Conservation (phyloP, 305 asterid species). For the Solanum hybrid region DNA sequence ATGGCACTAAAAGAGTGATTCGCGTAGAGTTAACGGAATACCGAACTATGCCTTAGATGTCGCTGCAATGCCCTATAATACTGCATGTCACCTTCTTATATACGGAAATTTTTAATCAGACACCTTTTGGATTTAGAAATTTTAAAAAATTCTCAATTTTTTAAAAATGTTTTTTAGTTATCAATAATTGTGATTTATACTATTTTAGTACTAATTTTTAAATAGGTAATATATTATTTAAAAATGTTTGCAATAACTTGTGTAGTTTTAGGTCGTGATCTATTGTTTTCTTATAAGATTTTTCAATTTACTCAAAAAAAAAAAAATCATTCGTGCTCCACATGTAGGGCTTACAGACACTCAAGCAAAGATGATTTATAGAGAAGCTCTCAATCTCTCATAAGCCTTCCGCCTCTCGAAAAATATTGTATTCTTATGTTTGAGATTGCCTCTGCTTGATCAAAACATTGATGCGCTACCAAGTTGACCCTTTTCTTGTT, state of each 20-base stretch:
- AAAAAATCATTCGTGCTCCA: not conserved
- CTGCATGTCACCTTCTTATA: not conserved
- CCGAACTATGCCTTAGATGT: constrained; percentile 2
- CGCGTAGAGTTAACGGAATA: not conserved
- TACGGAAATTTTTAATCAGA: not conserved
- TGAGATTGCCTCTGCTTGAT: not conserved
- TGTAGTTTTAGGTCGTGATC: rapidly evolving
- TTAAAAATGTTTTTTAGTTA: not conserved
- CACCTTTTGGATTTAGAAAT: not conserved
- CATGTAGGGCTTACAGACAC: not conserved
- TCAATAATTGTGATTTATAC: not conserved
- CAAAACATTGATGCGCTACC: not conserved
- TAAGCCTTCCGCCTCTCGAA: not conserved
- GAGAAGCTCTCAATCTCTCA: not conserved
- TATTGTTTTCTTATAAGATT: not conserved
- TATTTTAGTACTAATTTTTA: not conserved
- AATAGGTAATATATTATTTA: not conserved
- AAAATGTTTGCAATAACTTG: not conserved
- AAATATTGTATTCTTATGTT: not conserved
- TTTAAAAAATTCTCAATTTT: not conserved
- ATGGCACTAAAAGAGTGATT: not conserved
- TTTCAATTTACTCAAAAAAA: not conserved
- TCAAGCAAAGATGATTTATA: not conserved
- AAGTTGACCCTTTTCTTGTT: not conserved
- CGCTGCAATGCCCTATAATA: not conserved